phyloP scores from a whole-genome alignment of 495 filamentous ascomycete species.

The Podospora pseudopauciseta region DNA sequence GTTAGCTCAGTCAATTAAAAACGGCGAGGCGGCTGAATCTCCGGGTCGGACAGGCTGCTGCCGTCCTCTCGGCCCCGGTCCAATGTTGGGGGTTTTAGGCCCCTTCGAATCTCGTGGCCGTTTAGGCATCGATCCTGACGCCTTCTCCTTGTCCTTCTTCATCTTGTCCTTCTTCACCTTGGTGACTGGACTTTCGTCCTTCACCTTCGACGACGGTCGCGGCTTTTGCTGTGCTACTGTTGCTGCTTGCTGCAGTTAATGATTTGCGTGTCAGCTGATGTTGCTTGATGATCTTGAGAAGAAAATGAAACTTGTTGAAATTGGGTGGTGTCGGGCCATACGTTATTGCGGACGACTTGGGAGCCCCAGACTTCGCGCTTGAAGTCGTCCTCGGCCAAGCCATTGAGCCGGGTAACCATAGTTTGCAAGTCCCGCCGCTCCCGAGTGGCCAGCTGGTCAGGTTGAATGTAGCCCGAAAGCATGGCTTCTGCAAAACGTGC shows the following conservation, averaged over 20 bases:
- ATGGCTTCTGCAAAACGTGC: slow-evolving; percentile 27
- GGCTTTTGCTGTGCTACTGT: background rate
- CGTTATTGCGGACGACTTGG: background rate
- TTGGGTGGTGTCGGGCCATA: background rate
- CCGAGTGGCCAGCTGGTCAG: slow-evolving; percentile 13
- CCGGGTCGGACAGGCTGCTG: slow-evolving; percentile 15
- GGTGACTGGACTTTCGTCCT: background rate
- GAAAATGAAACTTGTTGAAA: background rate
- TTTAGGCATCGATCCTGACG: background rate
- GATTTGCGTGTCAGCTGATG: background rate
- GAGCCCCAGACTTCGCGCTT: slow-evolving; percentile 17
- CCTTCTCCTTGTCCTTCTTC: background rate
- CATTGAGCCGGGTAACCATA: slow-evolving; percentile 8
- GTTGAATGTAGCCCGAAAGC: slow-evolving; percentile 22
- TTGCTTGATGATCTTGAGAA: slow-evolving; percentile 19
- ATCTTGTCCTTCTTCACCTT: no score
- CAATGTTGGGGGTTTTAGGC: background rate
- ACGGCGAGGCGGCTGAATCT: slow-evolving; percentile 23
- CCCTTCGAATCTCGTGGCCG: background rate
- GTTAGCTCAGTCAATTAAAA: slow-evolving; percentile 17
- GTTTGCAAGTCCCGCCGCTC: slow-evolving; percentile 15
- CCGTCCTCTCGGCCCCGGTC: slow-evolving; percentile 3
- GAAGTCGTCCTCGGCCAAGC: slow-evolving; percentile 19
- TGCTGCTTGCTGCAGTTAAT: background rate
- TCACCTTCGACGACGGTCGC: background rate